Conservation (phyloP, 164 flowering plant species). For the Pachysandra terminalis region DNA sequence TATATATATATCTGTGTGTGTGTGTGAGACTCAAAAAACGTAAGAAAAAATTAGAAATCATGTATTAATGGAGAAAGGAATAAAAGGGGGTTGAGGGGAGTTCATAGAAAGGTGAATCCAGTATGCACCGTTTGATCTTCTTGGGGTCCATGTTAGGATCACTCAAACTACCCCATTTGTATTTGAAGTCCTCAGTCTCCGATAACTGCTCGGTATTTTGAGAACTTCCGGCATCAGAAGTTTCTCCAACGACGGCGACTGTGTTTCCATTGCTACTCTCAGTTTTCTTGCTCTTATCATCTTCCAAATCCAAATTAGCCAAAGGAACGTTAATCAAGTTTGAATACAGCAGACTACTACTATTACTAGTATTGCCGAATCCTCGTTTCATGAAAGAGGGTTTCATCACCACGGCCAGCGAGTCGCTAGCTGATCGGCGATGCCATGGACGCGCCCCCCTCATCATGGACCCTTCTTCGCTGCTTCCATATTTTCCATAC, state of each 20-base stretch:
- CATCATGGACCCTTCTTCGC: neutral
- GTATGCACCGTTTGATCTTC: slow-evolving; percentile 18
- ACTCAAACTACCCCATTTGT: neutral
- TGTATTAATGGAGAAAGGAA: no score
- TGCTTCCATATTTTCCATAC: neutral
- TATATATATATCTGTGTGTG: no score
- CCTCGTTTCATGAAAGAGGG: neutral
- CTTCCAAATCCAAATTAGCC: neutral
- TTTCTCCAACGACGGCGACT: neutral
- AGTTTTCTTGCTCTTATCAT: neutral
- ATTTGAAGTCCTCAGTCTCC: neutral
- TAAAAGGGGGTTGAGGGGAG: no score
- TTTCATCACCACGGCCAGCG: neutral
- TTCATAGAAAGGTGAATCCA: neutral
- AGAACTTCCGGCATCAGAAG: neutral
- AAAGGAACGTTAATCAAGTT: neutral
- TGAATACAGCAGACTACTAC: neutral
- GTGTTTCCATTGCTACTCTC: neutral
- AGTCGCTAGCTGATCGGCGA: neutral
- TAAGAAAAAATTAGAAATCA: no score
- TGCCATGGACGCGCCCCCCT: neutral
- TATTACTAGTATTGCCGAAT: no score
- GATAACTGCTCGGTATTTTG: neutral
- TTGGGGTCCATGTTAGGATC: slow-evolving; percentile 16
- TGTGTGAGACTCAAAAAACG: no score